Evolutionary conservation across 176 grass and related monocot genomes (phyloP).

Genomic region (Lolium rigidum): DNA sequence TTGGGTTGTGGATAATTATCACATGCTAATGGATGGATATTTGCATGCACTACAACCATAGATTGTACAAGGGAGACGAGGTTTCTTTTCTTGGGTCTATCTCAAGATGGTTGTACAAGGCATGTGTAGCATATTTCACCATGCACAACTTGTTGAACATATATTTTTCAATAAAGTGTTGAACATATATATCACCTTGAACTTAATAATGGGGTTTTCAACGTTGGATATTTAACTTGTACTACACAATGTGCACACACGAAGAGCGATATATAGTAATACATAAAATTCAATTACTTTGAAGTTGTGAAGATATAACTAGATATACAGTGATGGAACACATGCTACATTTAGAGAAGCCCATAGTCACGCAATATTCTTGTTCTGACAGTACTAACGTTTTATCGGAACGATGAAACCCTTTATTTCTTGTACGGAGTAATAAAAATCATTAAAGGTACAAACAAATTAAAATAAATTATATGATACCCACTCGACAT

Average conservation of each 20-base stretch:
- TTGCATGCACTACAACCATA: too few species aligned
- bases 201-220: neutral
- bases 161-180: neutral
- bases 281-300: neutral
- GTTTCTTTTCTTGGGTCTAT: too few species aligned
- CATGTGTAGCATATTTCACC: neutral
- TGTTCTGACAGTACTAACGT: too few species aligned
- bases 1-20: too few species aligned
- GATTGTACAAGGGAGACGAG: too few species aligned
- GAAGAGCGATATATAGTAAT: neutral
- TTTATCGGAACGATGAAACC: too few species aligned
- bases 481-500: neutral
- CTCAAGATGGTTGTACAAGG: too few species aligned
- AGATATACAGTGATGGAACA: neutral
- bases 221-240: neutral
- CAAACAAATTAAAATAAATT: neutral
- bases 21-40: too few species aligned
- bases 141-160: neutral
- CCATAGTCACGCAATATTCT: too few species aligned
- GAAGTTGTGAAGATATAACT: neutral
- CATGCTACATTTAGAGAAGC: too few species aligned
- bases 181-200: neutral
- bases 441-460: too few species aligned
- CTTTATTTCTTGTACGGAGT: too few species aligned
- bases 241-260: neutral